Evolutionary conservation across 768 basidiomycete genomes (phyloP).

Genomic region (Naganishia randhawae): DNA sequence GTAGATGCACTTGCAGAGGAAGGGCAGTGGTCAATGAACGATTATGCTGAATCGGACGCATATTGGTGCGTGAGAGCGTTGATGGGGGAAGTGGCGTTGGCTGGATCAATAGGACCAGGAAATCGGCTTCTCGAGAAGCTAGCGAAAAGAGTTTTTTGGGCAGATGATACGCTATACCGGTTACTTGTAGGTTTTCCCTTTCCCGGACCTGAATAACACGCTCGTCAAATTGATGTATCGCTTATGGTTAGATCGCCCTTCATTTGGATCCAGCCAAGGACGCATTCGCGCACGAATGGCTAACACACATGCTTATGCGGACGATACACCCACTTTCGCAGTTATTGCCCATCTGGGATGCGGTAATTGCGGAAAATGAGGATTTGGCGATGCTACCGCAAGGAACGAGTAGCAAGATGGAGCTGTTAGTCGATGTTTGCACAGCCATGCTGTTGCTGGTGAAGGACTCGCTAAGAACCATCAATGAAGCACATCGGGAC

Average conservation of each 20-base stretch:
- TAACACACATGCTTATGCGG: constrained; percentile 34
- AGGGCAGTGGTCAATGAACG: not conserved
- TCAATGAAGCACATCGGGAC: constrained; percentile 8
- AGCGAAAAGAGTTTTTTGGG: constrained; percentile 38
- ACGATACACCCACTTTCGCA: constrained; percentile 29
- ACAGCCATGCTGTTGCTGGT: constrained; percentile 43
- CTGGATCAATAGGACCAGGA: constrained; percentile 20
- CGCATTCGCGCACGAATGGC: constrained; percentile 42
- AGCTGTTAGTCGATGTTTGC: constrained; percentile 40
- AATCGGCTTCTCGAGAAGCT: constrained; percentile 27
- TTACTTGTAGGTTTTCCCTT: constrained; percentile 17
- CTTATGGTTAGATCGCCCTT: constrained; percentile 26
- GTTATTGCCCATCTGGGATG: constrained; percentile 42
- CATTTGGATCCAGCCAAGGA: constrained; percentile 37
- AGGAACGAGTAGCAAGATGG: constrained; percentile 36
- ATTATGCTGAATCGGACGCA: constrained; percentile 38
- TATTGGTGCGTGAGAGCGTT: constrained; percentile 41
- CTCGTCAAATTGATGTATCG: not conserved
- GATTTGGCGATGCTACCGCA: not conserved
- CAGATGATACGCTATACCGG: constrained; percentile 31
- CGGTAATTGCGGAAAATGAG: constrained; percentile 37
- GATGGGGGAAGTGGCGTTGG: constrained; percentile 38
- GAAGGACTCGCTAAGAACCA: constrained; percentile 32
- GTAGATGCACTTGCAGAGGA: not conserved
- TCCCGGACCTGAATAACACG: no score